Conservation (phyloP, 148 eudicot species). For the Vaccinium vitisidaea region DNA sequence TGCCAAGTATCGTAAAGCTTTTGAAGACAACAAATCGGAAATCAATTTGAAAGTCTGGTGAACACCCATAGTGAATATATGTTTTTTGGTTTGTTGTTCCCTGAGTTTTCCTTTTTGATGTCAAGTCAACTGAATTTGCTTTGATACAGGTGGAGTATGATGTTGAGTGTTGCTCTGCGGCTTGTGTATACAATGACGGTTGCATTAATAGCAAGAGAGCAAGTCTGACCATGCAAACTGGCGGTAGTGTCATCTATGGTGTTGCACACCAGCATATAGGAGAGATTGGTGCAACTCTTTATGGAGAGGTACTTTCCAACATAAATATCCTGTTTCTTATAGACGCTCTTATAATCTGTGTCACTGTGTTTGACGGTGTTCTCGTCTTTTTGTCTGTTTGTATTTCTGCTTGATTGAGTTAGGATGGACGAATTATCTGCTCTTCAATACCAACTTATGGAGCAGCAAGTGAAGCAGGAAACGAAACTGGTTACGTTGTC, state of each 20-base stretch:
- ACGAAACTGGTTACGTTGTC: slow-evolving; percentile 85
- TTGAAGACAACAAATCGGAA: neutral
- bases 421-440: slow-evolving; percentile 76
- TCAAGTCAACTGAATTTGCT: neutral
- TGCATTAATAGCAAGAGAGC: slow-evolving; percentile 48
- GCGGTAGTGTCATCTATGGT: slow-evolving; percentile 70
- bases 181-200: slow-evolving; percentile 24
- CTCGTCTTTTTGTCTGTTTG: neutral
- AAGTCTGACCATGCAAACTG: slow-evolving; percentile 51
- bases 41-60: neutral
- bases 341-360: neutral
- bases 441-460: slow-evolving; percentile 76
- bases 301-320: slow-evolving; percentile 39
- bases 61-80: neutral
- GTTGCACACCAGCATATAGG: slow-evolving; percentile 83
- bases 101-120: neutral
- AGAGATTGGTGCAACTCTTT: slow-evolving; percentile 19
- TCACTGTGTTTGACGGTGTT: neutral
- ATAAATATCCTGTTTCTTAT: neutral
- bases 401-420: neutral
- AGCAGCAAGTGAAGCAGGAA: slow-evolving; percentile 61
- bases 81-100: neutral
- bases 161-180: slow-evolving; percentile 44
- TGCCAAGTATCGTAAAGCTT: neutral
- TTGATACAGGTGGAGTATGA: slow-evolving; percentile 61